Conservation (phyloP, 2,329 filamentous ascomycete genomes). For the Hymenoscyphus fraxineus region DNA sequence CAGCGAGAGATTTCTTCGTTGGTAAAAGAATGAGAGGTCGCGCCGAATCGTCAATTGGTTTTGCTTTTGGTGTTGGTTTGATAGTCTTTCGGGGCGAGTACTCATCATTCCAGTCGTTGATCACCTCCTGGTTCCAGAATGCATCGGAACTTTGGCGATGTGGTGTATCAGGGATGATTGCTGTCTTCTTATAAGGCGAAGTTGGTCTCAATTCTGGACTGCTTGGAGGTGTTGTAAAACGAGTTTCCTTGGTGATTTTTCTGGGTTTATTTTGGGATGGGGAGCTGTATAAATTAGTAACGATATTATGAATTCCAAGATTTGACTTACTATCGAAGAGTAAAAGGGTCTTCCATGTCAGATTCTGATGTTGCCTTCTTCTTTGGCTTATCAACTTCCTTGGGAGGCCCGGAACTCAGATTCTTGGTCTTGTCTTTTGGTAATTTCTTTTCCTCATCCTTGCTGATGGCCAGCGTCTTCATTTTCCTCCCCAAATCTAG, state of each 20-base stretch:
- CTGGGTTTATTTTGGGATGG: slow-evolving; percentile 23
- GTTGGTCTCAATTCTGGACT: slow-evolving; percentile 27
- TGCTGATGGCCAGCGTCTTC: not conserved
- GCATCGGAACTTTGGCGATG: slow-evolving; percentile 51
- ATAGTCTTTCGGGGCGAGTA: slow-evolving; percentile 49
- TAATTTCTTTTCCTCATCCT: not conserved
- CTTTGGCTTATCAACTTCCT: slow-evolving; percentile 5
- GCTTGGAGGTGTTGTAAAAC: slow-evolving; percentile 29
- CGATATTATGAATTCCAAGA: not conserved
- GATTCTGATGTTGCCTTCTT: slow-evolving; percentile 15
- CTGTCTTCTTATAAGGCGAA: slow-evolving; percentile 32
- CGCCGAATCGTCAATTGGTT: slow-evolving; percentile 20
- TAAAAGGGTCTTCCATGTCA: slow-evolving; percentile 25
- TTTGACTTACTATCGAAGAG: slow-evolving; percentile 24
- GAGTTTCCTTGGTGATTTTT: slow-evolving; percentile 22
- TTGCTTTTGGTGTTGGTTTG: slow-evolving; percentile 29
- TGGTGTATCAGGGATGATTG: slow-evolving; percentile 50
- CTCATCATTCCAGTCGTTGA: slow-evolving; percentile 62
- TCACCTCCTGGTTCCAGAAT: slow-evolving; percentile 57
- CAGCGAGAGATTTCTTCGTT: slow-evolving; percentile 34
- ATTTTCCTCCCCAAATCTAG: not conserved
- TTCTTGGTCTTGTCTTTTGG: not conserved
- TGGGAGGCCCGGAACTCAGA: not conserved
- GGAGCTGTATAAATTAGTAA: slow-evolving; percentile 20
- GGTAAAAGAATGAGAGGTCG: slow-evolving; percentile 17